These are phyloP conservation scores for Ensete glaucum DNA, from an alignment of 176 grass and related monocot species.

Conservation along the genomic window DNA sequence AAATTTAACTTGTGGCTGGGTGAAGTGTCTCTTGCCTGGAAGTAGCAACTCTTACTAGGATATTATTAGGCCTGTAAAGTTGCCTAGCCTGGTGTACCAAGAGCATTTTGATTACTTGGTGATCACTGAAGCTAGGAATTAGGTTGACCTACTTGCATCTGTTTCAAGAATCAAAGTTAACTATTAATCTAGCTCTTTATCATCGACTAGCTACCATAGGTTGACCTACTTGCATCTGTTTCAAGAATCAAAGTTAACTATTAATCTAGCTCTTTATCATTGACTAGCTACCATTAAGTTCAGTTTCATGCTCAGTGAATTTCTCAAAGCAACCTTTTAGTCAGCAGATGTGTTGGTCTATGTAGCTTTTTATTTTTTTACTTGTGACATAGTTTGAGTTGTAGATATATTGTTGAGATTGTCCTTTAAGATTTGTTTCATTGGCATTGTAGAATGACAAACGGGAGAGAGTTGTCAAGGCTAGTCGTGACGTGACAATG, in stretches of 20 bases:
- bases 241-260: background rate
- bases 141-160: too few relatives aligned
- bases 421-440: background rate
- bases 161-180: background rate
- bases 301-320: background rate
- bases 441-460: conserved; percentile 75
- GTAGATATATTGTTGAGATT: background rate
- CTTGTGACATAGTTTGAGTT: background rate
- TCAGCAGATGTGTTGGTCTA: background rate
- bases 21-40: too few relatives aligned
- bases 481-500: conserved; percentile 96
- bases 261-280: background rate
- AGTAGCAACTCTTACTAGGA: too few relatives aligned
- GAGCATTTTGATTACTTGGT: too few relatives aligned
- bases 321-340: background rate
- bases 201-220: background rate
- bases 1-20: too few relatives aligned
- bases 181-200: background rate
- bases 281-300: background rate
- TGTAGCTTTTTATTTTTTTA: background rate
- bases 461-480: conserved; percentile 86
- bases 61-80: too few relatives aligned
- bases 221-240: too few relatives aligned
- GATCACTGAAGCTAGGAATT: too few relatives aligned
- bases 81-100: too few relatives aligned